Conservation (phyloP, 164 flowering plant genomes). For the Stephania japonica region DNA sequence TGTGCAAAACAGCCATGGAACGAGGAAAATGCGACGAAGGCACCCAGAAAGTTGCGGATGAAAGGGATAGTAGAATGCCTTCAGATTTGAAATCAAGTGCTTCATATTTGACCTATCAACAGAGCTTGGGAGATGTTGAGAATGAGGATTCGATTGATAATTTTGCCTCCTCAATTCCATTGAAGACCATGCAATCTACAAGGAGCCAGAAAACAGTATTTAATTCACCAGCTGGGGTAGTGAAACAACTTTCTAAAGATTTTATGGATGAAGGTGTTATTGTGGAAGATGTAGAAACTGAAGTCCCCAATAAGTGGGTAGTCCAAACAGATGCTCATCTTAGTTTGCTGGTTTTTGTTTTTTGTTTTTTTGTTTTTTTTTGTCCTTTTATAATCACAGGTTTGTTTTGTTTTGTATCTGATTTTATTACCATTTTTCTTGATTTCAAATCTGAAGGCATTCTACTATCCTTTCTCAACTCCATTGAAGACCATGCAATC, state of each 20-base stretch:
- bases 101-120: constrained; percentile 3
- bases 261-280: neutral
- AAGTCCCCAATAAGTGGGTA: constrained; percentile 41
- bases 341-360: constrained; percentile 1
- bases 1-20: constrained; percentile 26
- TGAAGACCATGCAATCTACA: constrained; percentile 29
- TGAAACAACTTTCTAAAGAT: constrained; percentile 12
- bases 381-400: neutral
- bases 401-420: neutral
- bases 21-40: constrained; percentile 16
- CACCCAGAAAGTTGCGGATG: constrained; percentile 19
- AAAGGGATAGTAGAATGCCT: constrained; percentile 17
- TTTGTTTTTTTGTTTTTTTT: neutral
- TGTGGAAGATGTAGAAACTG: constrained; percentile 13
- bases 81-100: constrained; percentile 21
- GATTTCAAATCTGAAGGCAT: too few species aligned
- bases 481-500: constrained; percentile 39
- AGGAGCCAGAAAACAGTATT: constrained; percentile 17
- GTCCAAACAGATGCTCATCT: neutral
- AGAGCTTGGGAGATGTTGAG: constrained; percentile 11
- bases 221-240: constrained; percentile 7
- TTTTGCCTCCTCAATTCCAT: constrained; percentile 44
- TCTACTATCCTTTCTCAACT: too few species aligned
- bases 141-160: constrained; percentile 8
- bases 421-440: too few species aligned